Evolutionary conservation across 306 rosid species (phyloP).

Genomic region (Sophora flavescens): DNA sequence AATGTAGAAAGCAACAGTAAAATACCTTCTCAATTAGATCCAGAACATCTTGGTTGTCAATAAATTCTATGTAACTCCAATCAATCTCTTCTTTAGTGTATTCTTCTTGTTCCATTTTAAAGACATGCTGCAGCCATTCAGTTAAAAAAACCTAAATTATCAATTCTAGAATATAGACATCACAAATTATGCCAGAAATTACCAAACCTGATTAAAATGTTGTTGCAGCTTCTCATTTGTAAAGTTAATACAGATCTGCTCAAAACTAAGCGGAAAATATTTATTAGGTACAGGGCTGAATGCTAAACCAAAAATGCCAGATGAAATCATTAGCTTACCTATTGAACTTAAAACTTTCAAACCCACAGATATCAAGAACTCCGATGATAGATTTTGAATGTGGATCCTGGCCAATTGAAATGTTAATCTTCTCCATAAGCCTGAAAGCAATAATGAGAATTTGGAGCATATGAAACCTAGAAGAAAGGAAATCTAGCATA

Average conservation of each 20-base stretch:
- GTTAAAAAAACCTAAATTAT: constrained; percentile 39
- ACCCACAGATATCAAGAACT: constrained; percentile 99
- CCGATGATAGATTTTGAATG: constrained; percentile 94
- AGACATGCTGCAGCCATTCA: constrained; percentile 85
- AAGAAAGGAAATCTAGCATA: constrained; percentile 37
- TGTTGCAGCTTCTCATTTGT: constrained; percentile 99
- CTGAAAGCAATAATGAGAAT: constrained; percentile 53
- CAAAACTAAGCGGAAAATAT: constrained; percentile 67
- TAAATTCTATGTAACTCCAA: constrained; percentile 99
- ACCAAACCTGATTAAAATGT: constrained; percentile 97
- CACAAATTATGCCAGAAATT: constrained; percentile 43
- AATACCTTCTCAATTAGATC: constrained; percentile 96
- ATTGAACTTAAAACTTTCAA: constrained; percentile 96
- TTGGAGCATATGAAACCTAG: constrained; percentile 44
- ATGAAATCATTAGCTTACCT: constrained; percentile 65
- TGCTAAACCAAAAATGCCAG: constrained; percentile 31
- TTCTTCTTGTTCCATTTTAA: constrained; percentile 99
- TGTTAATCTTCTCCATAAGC: constrained; percentile 97
- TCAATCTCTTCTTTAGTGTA: constrained; percentile 94
- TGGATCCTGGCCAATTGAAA: constrained; percentile 97
- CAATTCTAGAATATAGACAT: constrained; percentile 22
- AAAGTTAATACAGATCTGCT: constrained; percentile 99
- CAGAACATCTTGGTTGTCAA: constrained; percentile 98
- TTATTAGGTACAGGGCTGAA: constrained; percentile 51
- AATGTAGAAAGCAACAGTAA: constrained; percentile 41